Base-by-base conservation (phyloP, 306 rosid species). In the Citrullus mucosospermus region DNA sequence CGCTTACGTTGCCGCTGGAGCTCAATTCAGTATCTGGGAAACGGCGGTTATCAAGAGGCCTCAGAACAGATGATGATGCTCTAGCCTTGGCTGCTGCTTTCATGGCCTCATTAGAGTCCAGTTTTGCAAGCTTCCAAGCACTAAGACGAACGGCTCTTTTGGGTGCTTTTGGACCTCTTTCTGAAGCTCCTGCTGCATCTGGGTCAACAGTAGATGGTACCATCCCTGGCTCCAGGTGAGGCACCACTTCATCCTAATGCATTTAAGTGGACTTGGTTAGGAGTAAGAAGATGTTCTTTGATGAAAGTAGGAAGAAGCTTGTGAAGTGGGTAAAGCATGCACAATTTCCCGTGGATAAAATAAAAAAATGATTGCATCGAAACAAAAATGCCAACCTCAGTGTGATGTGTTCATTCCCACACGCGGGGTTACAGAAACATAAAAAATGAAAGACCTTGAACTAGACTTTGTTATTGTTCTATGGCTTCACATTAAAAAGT, bases 171-270 rank as follows among this genome's bases (percentile, higher is more conserved):
- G 78, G 92, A 62, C 87, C 96, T 82, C 93, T 84, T 80, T 95
- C 98, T 57, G 88, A 84, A 25, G 78, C 81, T 75, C 93, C 98
- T 67, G 93, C 82, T 44, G 97, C 97, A 81, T 95, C 98, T 39
- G 98, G 98, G 85, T 95, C 98, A 59, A 95, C 85, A 43, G 98
- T 95, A 44, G 98, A 95, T 14, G 97, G 98, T 46, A 91, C 82
- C 98, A 91, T 95, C 85, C 98, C 96, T 22, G 98, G 98, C 85
- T 95, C 98, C 91, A 95, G 87, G 85, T 95, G 98, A 81, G 98
- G 98, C 75, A 95, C 83, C 75, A 92, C 98, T 91, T 95, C 97
- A 66, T 95, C 97, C 98, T 95, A 83, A 84, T 28, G 62, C 72
- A 81, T 48, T 71, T 48, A 50, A 72, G 50, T 72, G 81, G 80